Conservation (phyloP, 345 rosid genomes). For the Murraya paniculata region DNA sequence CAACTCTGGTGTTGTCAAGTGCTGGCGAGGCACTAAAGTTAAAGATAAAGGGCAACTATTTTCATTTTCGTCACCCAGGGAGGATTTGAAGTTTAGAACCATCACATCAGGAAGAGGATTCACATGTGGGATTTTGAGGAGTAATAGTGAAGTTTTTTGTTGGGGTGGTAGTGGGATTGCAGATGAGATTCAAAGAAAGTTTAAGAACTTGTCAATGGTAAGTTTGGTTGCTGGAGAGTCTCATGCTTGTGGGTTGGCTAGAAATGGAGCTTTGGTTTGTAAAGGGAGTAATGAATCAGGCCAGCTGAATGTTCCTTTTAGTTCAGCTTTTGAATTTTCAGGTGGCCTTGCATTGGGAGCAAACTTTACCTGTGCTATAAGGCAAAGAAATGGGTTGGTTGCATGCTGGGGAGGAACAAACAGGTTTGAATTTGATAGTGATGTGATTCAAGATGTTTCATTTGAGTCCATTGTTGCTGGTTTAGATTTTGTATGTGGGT, state of each 20-base stretch:
- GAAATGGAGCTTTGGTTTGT: conserved; percentile 38
- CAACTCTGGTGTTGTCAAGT: conserved; percentile 34
- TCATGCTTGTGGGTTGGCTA: conserved; percentile 52
- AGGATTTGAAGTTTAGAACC: conserved; percentile 26
- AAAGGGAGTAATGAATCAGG: conserved; percentile 40
- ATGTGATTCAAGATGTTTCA: conserved; percentile 19
- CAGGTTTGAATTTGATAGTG: conserved; percentile 12
- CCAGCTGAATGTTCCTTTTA: conserved; percentile 37
- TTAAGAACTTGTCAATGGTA: conserved; percentile 37
- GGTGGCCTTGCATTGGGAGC: conserved; percentile 37
- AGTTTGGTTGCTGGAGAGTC: conserved; percentile 45
- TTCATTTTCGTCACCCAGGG: conserved; percentile 35
- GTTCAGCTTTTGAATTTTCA: conserved; percentile 44
- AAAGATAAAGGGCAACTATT: not conserved
- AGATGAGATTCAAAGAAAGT: conserved; percentile 36
- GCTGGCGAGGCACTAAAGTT: conserved; percentile 43
- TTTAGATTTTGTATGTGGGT: conserved; percentile 45
- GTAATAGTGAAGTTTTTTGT: conserved; percentile 32
- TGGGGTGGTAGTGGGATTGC: conserved; percentile 42
- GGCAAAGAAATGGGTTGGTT: conserved; percentile 37
- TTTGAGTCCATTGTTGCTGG: conserved; percentile 54
- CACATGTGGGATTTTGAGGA: conserved; percentile 50
- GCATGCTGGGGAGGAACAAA: conserved; percentile 52
- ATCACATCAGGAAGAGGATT: conserved; percentile 57
- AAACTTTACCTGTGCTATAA: conserved; percentile 42